Evolutionary conservation across 2,329 filamentous ascomycete genomes (phyloP), one percentile per base, ranked within the genome.

Genomic region (Chrysosporium queenslandicum): DNA sequence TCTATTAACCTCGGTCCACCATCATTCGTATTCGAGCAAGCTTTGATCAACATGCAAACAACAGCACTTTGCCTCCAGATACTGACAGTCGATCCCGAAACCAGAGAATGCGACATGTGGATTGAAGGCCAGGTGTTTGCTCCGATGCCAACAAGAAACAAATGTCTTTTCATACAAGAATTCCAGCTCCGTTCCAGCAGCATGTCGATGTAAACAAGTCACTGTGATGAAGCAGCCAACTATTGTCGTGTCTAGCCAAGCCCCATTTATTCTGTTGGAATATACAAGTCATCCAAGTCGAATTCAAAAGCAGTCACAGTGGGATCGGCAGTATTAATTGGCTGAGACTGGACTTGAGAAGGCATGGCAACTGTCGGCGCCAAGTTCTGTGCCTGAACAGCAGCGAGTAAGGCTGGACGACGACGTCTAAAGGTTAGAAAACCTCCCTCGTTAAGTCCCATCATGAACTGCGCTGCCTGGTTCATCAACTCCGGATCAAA

Each of bases 201-300:
- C 41, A 30, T 30, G 20, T 14, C 12, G 40, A 42, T 25, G 8
- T n/a, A 11, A 25, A 43, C 16, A 25, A 4, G n/a, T 27, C 39
- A 25, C 23, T 27, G n/a, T 18, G 36, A 14, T 14, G 14, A 30
- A 30, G 25, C 14, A 43, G 30, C 11, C 25, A 43, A 43, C 12
- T 9, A 18, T 43, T 30, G 41, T 16, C 12, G 3, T 36, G 18
- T 34, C 14, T 29, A 27, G 12, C 5, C 4, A 36, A 14, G 23
- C 18, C 16, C n/a, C 29, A 46, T 34, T 29, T 29, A 39, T 11
- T 49, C 46, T 2, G 16, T 41, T 25, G 20, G 51, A 34, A 56
- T 21, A 21, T n/a, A n/a, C n/a, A 55, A 55, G 5, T 55, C 40
- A 25, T 55, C 55, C 8, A 57, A 47, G 18, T 57, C 53, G 36